Percentiles rank a stretch among this genome's conserved stretches.
phyloP scores from a whole-genome alignment of 2,329 filamentous ascomycete species.

The Phoma sp. region DNA sequence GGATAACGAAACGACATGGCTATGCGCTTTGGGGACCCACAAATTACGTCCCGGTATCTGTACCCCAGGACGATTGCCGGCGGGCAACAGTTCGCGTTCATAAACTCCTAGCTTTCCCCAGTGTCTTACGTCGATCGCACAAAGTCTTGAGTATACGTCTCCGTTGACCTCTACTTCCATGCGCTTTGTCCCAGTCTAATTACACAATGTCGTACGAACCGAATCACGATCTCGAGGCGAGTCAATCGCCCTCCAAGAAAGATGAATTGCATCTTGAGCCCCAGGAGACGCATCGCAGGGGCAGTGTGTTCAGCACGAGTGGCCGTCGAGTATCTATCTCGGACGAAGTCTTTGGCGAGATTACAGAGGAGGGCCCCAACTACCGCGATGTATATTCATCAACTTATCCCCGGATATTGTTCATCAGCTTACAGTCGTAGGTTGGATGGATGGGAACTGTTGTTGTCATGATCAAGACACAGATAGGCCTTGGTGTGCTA shows the following conservation, averaged over 20 bases:
- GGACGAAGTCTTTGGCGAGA: constrained; percentile 14
- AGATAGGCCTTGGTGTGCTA: constrained; percentile 47
- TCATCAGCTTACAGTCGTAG: background rate
- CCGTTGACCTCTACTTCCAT: background rate
- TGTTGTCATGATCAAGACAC: constrained; percentile 29
- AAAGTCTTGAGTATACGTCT: background rate
- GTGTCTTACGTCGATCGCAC: background rate
- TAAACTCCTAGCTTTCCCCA: constrained; percentile 3
- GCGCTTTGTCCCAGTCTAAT: background rate
- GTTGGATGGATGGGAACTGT: constrained; percentile 26
- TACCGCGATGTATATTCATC: constrained; percentile 5
- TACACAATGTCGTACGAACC: constrained; percentile 17
- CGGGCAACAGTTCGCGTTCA: background rate
- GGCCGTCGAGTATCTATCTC: background rate
- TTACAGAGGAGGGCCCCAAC: constrained; percentile 8
- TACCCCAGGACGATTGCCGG: constrained; percentile 4
- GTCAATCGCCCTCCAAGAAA: constrained; percentile 2
- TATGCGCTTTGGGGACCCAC: background rate
- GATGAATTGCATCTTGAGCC: constrained; percentile 6
- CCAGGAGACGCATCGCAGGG: constrained; percentile 4
- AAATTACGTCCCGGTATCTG: constrained; percentile 13
- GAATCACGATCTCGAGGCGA: constrained; percentile 7
- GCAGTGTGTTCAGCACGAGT: constrained; percentile 14
- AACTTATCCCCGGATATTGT: too few species aligned
- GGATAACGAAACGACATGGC: constrained; percentile 1